These are phyloP conservation scores for Candida rishiriensis DNA, from an alignment of 805 yeast genomes.

Conservation along the genomic window DNA sequence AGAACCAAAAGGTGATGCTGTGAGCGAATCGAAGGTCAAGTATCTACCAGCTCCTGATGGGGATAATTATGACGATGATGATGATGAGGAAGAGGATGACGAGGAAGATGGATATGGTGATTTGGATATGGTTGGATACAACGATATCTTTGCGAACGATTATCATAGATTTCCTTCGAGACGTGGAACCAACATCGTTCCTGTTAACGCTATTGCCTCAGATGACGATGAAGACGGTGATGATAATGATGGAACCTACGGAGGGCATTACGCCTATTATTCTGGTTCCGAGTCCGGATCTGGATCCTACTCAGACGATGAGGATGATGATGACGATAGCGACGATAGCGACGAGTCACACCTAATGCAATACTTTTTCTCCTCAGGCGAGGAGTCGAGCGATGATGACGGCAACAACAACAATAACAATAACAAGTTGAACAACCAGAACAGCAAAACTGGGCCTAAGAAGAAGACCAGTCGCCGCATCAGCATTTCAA, in stretches of 20 bases:
- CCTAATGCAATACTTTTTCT: conserved; percentile 70
- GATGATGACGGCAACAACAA: conserved; percentile 7
- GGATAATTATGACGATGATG: conserved; percentile 23
- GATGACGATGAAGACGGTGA: conserved; percentile 14
- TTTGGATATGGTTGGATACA: conserved; percentile 26
- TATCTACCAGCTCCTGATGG: conserved; percentile 37
- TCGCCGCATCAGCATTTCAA: background rate
- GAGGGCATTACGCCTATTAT: conserved; percentile 69
- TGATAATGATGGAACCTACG: conserved; percentile 38
- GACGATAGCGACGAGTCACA: conserved; percentile 50
- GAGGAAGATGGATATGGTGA: conserved; percentile 35
- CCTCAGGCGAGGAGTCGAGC: conserved; percentile 22
- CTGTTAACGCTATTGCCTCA: conserved; percentile 16
- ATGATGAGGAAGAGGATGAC: conserved; percentile 36
- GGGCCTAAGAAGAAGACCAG: no score
- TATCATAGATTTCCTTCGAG: conserved; percentile 15
- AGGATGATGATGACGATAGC: conserved; percentile 24
- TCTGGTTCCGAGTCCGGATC: conserved; percentile 19
- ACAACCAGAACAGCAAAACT: conserved; percentile 3
- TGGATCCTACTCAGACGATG: conserved; percentile 12
- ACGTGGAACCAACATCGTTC: conserved; percentile 12
- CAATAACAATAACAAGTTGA: conserved; percentile 5
- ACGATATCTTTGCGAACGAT: conserved; percentile 23
- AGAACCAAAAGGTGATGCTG: conserved; percentile 17
- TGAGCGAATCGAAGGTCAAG: conserved; percentile 9